Base-by-base conservation (phyloP, 176 grass and related monocot species). In the Dactylis glomerata region DNA sequence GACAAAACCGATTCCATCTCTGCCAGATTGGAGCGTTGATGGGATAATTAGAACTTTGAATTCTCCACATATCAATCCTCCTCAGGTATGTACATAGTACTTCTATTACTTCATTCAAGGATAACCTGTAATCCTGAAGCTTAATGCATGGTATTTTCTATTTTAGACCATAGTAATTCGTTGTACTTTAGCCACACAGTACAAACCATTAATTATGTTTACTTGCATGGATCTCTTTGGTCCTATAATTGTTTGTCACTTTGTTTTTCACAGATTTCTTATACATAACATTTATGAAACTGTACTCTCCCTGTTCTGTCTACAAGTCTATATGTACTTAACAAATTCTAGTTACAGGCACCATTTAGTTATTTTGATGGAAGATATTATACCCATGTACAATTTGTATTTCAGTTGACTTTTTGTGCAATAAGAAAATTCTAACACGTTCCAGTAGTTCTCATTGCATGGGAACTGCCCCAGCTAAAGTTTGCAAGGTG, bases 21-120 rank as follows among this genome's bases (percentile, higher is more conserved):
- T 82, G 26, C 69, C 24, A 57, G 27, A 52, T 52, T 68, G 79
- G 62, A 81, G 44, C 22, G 62, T 81, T 81, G 42, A 81, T 17
- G 79, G 79, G 31, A 81, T 81, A 81, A 66, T 81, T 68, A 68
- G 26, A 63, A n/a, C 10, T 52, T 10, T 81, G 31, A 81, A 50
- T 14, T 68, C 62, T 49, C 19, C 40, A 68, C 17, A 0, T 64
- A 31, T 68, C 19, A 67, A 68, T 2, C 61, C 31, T 5, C 61
- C 11, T 23, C 79, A 7, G 61, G 78, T 81, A 81, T 81, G 61
- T 67, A 49, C 27, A 15, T 31, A 6, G 10, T 5, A 59, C 51
- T 54, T 26, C 20, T 49, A 33, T 51, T 75, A 20, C 73, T 52
- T 75, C 46, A 22, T 75, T 75, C 73, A 0, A 75, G 49, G 11